Evolutionary conservation across 2,329 filamentous ascomycete species (phyloP), one percentile per base, ranked within the genome.

Genomic region (Tolypocladium paradoxum): DNA sequence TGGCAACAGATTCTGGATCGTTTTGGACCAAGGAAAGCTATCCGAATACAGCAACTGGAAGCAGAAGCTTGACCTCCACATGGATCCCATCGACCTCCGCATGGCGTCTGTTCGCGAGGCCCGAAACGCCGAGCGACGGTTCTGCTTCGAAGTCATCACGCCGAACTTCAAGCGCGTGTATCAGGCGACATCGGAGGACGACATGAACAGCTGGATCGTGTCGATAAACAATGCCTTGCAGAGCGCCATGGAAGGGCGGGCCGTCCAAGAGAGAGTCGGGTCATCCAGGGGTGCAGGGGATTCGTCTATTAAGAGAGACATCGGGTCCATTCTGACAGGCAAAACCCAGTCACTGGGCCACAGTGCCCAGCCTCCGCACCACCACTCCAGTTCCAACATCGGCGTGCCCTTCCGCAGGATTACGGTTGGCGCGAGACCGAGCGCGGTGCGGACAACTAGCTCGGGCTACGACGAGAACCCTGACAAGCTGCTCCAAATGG

Each of bases 21-120:
- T 99, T 2, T 77, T 99, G 46, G 95, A 97, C 66, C 91, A 96
- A 69, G 93, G 93, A 27, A 96, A 93, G 67, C 78, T 99, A 18
- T 96, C 92, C 1, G 93, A 99, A 66, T 99, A 99, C 70, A 96
- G 91, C 67, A 97, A 99, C 68, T 99, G 93, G 93, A 99, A 99
- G 71, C 90, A 99, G 67, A 92, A 84, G 67, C 80, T 99, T 27
- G 93, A 99, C 69, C 76, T 97, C 29, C 95, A 99, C 67, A 97
- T 96, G 83, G 93, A 97, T 2, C 93, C 93, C 0, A 97, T 99
- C 59, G 95, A 99, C 68, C 76, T 99, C 47, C 87, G 93, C 36
- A 93, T 97, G 83, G 93, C 93, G 11, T 97, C 93, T 18, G 95
- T 99, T 18, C 84, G 93, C 54, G 93, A 99, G 72, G 92, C 95